Base-by-base conservation (phyloP, 441 rosid genomes). In the Hura crepitans region DNA sequence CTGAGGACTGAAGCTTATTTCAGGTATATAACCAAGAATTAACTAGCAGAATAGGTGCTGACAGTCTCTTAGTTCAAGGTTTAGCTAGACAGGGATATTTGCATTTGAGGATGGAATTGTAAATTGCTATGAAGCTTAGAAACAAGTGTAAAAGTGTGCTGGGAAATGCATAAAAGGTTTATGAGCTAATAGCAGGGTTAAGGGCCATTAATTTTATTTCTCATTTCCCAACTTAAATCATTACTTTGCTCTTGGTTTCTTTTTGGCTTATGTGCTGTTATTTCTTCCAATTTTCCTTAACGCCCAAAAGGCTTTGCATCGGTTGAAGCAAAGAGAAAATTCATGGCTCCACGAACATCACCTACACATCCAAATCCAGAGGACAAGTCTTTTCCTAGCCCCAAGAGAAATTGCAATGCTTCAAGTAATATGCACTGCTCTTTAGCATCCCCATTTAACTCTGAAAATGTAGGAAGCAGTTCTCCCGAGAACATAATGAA, bases 281-380 rank as follows among this genome's bases (percentile, higher is more conserved):
- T 30, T 68, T 56, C 64, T 58, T 51, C 56, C 20, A 49, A 50
- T 42, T 69, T 77, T 86, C 85, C 87, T 90, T 82, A 78, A 88
- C 83, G 37, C 56, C 35, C 31, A 58, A 53, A 82, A 95, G 99
- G 97, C 82, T 85, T 82, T 79, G 92, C 99, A 77, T 85, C 97
- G 68, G 76, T 86, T 31, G 99, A 92, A 84, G 90, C 96, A 51
- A 92, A 89, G 83, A 83, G 94, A 79, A 85, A 83, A 65, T 92
- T 90, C 78, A 85, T 73, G 75, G 89, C 93, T 63, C 95, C 99
- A 57, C 84, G 89, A 50, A 66, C 70, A 63, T 86, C 92, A 42
- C 86, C 89, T 62, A 73, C 72, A 59, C 70, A 74, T 77, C 65
- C 83, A 79, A 82, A 79, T 73, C 81, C 81, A 2, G 73, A 25